Evolutionary conservation across 495 filamentous ascomycete species (phyloP).

Genomic region (Aspergillus wentii): DNA sequence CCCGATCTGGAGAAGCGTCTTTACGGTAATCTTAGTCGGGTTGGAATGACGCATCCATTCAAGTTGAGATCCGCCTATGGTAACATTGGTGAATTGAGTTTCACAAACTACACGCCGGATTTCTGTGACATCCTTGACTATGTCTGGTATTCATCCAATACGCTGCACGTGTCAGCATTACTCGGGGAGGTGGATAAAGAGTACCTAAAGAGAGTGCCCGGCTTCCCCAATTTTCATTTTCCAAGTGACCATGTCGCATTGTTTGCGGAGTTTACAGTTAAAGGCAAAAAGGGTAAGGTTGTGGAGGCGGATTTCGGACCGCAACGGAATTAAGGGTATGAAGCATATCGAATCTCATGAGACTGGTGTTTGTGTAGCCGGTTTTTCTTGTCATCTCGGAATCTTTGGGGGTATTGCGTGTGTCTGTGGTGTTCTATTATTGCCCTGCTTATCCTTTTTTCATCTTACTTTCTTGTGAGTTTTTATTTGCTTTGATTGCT

Average conservation of each 20-base stretch:
- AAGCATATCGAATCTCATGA: constrained; percentile 38
- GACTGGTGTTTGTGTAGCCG: constrained; percentile 40
- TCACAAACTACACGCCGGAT: constrained; percentile 92
- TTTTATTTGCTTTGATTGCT: constrained; percentile 14
- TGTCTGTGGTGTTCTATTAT: constrained; percentile 6
- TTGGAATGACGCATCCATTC: constrained; percentile 93
- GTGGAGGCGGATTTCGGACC: constrained; percentile 60
- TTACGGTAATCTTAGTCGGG: constrained; percentile 87
- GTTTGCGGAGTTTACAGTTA: constrained; percentile 87
- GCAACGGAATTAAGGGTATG: constrained; percentile 44
- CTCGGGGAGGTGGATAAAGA: constrained; percentile 88
- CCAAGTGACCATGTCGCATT: constrained; percentile 95
- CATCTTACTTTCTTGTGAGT: constrained; percentile 11
- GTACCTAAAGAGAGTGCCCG: constrained; percentile 84
- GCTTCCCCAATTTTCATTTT: constrained; percentile 96
- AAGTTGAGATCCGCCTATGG: constrained; percentile 83
- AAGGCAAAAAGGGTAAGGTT: constrained; percentile 79
- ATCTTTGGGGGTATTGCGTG: constrained; percentile 29
- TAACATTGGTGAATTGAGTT: constrained; percentile 72
- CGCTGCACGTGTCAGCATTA: constrained; percentile 78
- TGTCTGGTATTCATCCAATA: constrained; percentile 93
- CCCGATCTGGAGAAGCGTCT: constrained; percentile 64
- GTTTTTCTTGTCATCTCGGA: constrained; percentile 36
- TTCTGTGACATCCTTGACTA: constrained; percentile 93
- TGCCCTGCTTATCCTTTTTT: constrained; percentile 9